Conservation (phyloP, 768 basidiomycete genomes). For the Nidularia pulvinata region DNA sequence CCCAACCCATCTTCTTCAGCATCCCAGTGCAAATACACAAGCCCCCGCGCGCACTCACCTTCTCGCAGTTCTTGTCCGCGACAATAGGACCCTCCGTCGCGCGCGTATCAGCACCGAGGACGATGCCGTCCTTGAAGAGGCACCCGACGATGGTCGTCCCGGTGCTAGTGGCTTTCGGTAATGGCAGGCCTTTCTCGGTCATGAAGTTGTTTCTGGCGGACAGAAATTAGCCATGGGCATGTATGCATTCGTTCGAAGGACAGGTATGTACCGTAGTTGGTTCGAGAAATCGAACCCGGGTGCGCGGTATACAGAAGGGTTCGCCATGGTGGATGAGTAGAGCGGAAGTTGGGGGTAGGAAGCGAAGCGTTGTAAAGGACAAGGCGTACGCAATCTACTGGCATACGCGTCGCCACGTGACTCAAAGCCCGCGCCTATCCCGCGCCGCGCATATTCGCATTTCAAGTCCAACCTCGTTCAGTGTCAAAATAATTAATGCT, state of each 20-base stretch:
- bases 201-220: constrained; percentile 69
- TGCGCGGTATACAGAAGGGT: neutral
- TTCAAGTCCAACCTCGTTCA: too few relatives aligned
- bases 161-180: constrained; percentile 88
- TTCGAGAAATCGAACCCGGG: constrained; percentile 84
- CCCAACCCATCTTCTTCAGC: too few relatives aligned
- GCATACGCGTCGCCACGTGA: neutral
- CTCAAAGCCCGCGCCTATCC: too few relatives aligned
- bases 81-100: constrained; percentile 95
- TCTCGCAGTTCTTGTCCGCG: constrained; percentile 99
- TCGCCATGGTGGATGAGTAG: neutral
- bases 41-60: constrained; percentile 51
- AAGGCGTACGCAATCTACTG: neutral
- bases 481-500: too few relatives aligned
- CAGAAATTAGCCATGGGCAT: neutral
- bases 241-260: neutral
- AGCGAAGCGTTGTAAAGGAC: neutral
- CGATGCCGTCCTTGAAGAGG: constrained; percentile 88
- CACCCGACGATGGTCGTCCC: constrained; percentile 99
- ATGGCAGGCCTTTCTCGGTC: constrained; percentile 63
- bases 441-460: too few relatives aligned
- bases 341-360: neutral
- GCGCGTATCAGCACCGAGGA: constrained; percentile 95
- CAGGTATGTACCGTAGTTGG: constrained; percentile 49
- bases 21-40: neutral